A percentile compares a stretch with the other conserved stretches of the same genome.
phyloP scores from a whole-genome alignment of 2,329 filamentous ascomycete species.

The Coniella lustricola region DNA sequence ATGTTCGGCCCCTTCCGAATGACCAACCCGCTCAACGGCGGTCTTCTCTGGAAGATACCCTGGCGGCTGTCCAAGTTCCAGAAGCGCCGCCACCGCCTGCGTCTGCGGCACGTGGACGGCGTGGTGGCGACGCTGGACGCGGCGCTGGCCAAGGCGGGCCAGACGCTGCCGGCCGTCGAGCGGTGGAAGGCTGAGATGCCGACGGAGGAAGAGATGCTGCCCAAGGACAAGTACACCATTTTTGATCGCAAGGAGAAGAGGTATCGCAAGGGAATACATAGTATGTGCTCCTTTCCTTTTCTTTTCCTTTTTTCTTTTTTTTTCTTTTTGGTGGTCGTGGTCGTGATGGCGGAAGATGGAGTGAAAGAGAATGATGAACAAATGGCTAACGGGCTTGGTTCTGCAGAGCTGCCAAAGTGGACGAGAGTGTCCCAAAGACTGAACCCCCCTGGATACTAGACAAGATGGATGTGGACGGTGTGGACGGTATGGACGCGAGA shows the following conservation, averaged over 20 bases:
- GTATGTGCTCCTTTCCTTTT: conserved; percentile 44
- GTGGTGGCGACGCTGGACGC: conserved; percentile 78
- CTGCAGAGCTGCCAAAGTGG: conserved; percentile 77
- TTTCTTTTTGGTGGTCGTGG: no score
- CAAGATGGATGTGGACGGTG: conserved; percentile 2
- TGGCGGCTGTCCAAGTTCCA: conserved; percentile 91
- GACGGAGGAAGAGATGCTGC: conserved; percentile 88
- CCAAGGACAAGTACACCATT: conserved; percentile 95
- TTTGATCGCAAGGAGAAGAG: conserved; percentile 94
- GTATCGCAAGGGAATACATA: conserved; percentile 96
- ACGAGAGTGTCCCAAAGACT: conserved; percentile 88
- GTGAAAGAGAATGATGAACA: no score
- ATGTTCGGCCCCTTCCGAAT: conserved; percentile 85
- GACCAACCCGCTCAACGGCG: conserved; percentile 67
- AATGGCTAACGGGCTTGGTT: conserved; percentile 12
- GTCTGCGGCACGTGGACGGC: conserved; percentile 76
- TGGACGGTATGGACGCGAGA: neutral
- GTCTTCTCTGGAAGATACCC: conserved; percentile 93
- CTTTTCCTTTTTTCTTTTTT: neutral
- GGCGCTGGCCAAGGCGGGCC: conserved; percentile 67
- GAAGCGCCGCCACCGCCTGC: conserved; percentile 78
- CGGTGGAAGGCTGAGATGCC: conserved; percentile 96
- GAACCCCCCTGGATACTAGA: conserved; percentile 89
- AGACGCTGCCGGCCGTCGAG: conserved; percentile 70
- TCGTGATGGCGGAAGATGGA: no score